Evolutionary conservation across 2,329 filamentous ascomycete genomes (phyloP), one percentile per base, ranked within the genome.

Genomic region (Colletotrichum zoysiae): DNA sequence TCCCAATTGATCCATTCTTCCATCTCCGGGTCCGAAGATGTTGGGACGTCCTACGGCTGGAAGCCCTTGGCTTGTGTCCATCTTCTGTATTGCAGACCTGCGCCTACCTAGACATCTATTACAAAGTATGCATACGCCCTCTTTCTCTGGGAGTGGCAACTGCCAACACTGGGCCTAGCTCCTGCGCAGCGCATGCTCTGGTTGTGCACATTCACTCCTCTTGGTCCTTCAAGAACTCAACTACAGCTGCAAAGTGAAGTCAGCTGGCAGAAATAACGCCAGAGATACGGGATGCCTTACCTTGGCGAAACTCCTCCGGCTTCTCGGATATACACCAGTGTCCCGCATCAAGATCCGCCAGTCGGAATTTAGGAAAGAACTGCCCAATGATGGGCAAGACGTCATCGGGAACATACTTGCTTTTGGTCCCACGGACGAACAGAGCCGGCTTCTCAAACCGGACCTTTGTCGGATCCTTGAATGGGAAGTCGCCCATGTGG

Each of bases 321-420:
- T 94, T 91, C 84, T 97, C 94, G n/a, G 93, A 94, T 74, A 95
- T 95, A 6, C 97, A 84, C 94, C 94, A 97, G 80, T 97, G 94
- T 0, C 94, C 94, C 11, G 91, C 88, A 48, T 96, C 91, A 42
- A 97, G 84, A 81, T 95, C 92, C 60, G 86, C 89, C 40, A 96
- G 78, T 78, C 89, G 84, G 78, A 96, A 97, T 33, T 86, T 85
- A 14, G 94, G 94, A 78, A 97, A 97, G 82, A 97, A 96, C 74
- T 90, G 87, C 3, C 93, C 93, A 76, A 96, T 91, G 23, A 92
- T 83, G n/a, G 93, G 93, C 59, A 97, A 82, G 64, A 90, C 88
- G 81, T 97, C 94, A 79, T 97, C 93, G 6, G 93, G 89, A 3
- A 97, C 89, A 80, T 97, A 97, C 76, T 87, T 88, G 82, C 93